These are phyloP conservation scores for Diacronema lutheri DNA, from an alignment of 78 protist genomes.

Conservation along the genomic window DNA sequence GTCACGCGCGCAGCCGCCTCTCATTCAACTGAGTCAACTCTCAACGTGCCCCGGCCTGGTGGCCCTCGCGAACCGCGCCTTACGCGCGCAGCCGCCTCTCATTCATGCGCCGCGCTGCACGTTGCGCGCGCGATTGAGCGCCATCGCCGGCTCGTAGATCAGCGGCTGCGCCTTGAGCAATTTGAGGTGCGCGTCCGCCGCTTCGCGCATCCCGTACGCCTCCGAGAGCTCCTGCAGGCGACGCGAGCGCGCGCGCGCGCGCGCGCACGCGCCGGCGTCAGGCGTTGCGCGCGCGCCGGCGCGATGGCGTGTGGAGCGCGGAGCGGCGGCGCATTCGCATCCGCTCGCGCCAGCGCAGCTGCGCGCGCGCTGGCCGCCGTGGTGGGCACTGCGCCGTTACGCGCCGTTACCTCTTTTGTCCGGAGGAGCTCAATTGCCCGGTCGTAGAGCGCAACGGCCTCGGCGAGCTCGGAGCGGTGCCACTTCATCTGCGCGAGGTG, in stretches of 20 bases:
- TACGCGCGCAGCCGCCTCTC: too few species aligned
- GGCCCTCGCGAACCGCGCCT: too few species aligned
- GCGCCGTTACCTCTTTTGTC: not conserved
- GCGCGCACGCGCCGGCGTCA: too few species aligned
- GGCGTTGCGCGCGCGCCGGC: not conserved
- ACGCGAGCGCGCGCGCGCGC: not conserved
- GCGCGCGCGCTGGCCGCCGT: not conserved
- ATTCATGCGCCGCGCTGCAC: too few species aligned
- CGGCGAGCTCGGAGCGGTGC: not conserved
- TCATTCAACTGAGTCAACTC: too few species aligned
- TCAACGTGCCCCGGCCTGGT: too few species aligned
- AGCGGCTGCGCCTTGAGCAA: not conserved
- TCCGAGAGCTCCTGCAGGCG: not conserved
- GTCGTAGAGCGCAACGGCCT: not conserved
- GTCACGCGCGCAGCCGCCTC: too few species aligned
- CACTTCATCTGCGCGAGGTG: not conserved
- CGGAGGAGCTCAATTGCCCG: not conserved
- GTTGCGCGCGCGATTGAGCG: not conserved
- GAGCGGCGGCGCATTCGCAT: not conserved
- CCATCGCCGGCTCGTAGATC: not conserved
- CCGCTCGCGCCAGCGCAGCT: not conserved
- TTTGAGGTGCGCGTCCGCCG: not conserved
- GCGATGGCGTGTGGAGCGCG: not conserved
- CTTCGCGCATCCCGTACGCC: not conserved
- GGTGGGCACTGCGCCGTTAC: too few species aligned